Conservation (phyloP, 306 rosid species). For the Corylus heterophylla region DNA sequence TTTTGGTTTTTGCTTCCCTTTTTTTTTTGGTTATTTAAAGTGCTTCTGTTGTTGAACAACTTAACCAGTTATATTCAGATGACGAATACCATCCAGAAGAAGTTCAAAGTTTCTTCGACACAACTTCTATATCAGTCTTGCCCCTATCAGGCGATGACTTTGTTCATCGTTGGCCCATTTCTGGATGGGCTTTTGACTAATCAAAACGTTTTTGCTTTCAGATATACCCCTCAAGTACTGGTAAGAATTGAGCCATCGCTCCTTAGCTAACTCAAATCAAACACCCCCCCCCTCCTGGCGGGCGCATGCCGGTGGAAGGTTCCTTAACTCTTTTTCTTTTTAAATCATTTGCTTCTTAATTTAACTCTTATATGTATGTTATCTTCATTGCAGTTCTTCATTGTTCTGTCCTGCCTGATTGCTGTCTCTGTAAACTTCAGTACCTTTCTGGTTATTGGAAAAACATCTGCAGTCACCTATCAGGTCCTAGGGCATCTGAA, state of each 20-base stretch:
- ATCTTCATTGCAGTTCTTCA: slow-evolving; percentile 54
- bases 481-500: slow-evolving; percentile 96
- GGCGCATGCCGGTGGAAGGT: neutral
- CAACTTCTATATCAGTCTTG: slow-evolving; percentile 93
- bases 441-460: slow-evolving; percentile 95
- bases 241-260: slow-evolving; percentile 44
- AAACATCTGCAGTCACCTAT: slow-evolving; percentile 90
- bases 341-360: neutral
- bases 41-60: slow-evolving; percentile 31
- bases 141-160: slow-evolving; percentile 80
- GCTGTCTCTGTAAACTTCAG: slow-evolving; percentile 91
- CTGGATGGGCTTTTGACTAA: slow-evolving; percentile 74
- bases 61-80: slow-evolving; percentile 68
- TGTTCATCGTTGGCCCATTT: slow-evolving; percentile 79
- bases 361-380: neutral
- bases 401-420: slow-evolving; percentile 78
- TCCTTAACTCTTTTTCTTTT: neutral
- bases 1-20: neutral
- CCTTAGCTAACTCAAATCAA: too few relatives aligned
- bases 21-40: neutral
- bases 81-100: slow-evolving; percentile 96
- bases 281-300: neutral
- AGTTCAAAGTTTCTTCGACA: slow-evolving; percentile 87
- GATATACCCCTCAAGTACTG: slow-evolving; percentile 75
- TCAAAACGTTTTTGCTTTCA: slow-evolving; percentile 76